A percentile compares a stretch with the other conserved stretches of the same genome.
Evolutionary conservation across 345 rosid species (phyloP).

Genomic region (Toxicodendron radicans): DNA sequence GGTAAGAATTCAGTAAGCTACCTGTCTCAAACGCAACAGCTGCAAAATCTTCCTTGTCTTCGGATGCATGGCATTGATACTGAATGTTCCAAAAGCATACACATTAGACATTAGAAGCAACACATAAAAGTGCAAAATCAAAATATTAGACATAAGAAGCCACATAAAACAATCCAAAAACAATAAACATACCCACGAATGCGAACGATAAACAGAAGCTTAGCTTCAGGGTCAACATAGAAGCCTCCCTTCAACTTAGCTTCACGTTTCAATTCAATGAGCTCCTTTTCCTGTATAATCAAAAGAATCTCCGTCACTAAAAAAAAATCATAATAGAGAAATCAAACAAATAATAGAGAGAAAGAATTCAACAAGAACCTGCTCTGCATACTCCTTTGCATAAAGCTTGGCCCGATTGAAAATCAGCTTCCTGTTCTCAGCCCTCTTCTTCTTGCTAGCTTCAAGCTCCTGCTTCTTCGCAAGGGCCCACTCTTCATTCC

Average conservation of each 20-base stretch:
- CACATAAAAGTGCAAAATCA: no score
- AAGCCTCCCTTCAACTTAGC: conserved; percentile 76
- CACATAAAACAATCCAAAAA: neutral
- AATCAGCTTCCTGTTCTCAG: conserved; percentile 52
- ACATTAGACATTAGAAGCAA: neutral
- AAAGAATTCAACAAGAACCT: conserved; percentile 30
- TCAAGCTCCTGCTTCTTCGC: conserved; percentile 46
- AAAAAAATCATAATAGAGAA: neutral
- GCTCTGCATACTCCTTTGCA: conserved; percentile 47
- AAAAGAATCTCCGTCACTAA: neutral
- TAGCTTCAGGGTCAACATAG: conserved; percentile 74
- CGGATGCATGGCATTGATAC: conserved; percentile 90
- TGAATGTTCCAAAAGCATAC: conserved; percentile 15
- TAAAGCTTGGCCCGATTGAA: conserved; percentile 52
- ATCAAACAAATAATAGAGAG: neutral
- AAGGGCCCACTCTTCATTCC: conserved; percentile 60
- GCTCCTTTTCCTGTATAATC: conserved; percentile 44
- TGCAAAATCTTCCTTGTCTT: conserved; percentile 64
- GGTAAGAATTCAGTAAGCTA: conserved; percentile 12
- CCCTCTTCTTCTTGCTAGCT: conserved; percentile 39
- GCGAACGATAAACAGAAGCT: conserved; percentile 63
- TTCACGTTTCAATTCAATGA: conserved; percentile 62
- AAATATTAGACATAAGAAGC: no score
- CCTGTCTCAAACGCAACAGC: conserved; percentile 86
- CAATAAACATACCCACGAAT: conserved; percentile 54